These are phyloP conservation scores for Artomyces pyxidatus DNA, from an alignment of 768 basidiomycete species.

Conservation along the genomic window DNA sequence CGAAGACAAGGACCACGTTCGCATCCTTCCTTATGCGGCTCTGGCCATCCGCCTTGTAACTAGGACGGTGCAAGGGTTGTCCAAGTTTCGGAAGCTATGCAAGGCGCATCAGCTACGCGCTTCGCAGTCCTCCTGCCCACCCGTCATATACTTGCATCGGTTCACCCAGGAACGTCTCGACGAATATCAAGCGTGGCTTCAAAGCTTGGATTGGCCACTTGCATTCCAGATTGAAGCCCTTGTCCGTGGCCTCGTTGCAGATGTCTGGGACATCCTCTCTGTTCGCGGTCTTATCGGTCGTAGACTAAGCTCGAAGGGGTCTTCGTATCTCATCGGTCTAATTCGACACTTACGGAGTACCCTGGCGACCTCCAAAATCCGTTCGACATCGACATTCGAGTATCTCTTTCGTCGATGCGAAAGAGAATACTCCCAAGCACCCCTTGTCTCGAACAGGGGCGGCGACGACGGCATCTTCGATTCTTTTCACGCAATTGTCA, in stretches of 20 bases:
- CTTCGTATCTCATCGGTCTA: conserved; percentile 30
- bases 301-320: conserved; percentile 25
- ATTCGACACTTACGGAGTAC: conserved; percentile 26
- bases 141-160: conserved; percentile 34
- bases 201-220: conserved; percentile 36
- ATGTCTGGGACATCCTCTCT: conserved; percentile 40
- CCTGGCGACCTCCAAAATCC: background rate
- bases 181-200: conserved; percentile 27
- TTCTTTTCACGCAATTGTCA: conserved; percentile 39
- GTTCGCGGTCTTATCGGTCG: conserved; percentile 29
- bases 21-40: conserved; percentile 44
- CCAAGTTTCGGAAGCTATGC: conserved; percentile 31
- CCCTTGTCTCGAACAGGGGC: background rate
- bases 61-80: conserved; percentile 24
- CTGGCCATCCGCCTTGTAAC: conserved; percentile 44
- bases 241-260: conserved; percentile 30
- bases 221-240: conserved; percentile 52
- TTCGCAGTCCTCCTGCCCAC: conserved; percentile 26
- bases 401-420: conserved; percentile 22
- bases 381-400: conserved; percentile 1
- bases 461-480: conserved; percentile 26
- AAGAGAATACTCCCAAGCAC: conserved; percentile 11
- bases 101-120: conserved; percentile 27
- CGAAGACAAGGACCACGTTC: conserved; percentile 27
- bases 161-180: conserved; percentile 33